Conservation (phyloP, 257 asterid genomes). For the Thymus quinquecostatus region DNA sequence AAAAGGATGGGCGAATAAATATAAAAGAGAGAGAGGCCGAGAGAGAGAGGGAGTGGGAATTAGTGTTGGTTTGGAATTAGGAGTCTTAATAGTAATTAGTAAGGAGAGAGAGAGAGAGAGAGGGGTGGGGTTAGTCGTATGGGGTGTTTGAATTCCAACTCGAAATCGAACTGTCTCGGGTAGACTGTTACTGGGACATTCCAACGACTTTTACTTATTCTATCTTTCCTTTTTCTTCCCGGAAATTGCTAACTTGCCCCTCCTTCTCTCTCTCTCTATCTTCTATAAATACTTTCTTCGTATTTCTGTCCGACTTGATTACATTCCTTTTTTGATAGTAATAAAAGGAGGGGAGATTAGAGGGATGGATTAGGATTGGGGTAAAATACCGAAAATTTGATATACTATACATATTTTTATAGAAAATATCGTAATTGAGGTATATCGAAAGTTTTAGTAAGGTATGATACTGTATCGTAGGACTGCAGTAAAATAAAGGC, state of each 20-base stretch:
- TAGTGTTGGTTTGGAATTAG: background rate
- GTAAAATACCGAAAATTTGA: too few relatives aligned
- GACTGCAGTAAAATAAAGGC: too few relatives aligned
- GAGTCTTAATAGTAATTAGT: background rate
- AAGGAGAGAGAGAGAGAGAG: background rate
- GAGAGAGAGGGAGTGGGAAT: background rate
- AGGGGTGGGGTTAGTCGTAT: constrained; percentile 27
- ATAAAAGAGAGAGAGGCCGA: background rate
- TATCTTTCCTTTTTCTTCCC: background rate
- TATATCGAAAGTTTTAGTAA: too few relatives aligned
- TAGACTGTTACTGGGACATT: constrained; percentile 6
- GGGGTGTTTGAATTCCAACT: constrained; percentile 1
- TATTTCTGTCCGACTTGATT: too few relatives aligned
- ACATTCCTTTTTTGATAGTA: too few relatives aligned
- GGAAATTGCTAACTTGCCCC: background rate
- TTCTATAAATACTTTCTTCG: too few relatives aligned
- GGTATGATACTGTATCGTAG: too few relatives aligned
- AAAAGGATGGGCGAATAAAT: background rate
- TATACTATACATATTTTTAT: too few relatives aligned
- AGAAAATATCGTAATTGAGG: too few relatives aligned
- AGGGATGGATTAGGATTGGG: too few relatives aligned
- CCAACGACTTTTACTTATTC: background rate
- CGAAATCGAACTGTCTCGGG: constrained; percentile 12
- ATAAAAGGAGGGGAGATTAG: too few relatives aligned
- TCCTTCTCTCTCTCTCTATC: too few relatives aligned